Evolutionary conservation across 306 rosid genomes (phyloP).

Genomic region (Delonix regia): DNA sequence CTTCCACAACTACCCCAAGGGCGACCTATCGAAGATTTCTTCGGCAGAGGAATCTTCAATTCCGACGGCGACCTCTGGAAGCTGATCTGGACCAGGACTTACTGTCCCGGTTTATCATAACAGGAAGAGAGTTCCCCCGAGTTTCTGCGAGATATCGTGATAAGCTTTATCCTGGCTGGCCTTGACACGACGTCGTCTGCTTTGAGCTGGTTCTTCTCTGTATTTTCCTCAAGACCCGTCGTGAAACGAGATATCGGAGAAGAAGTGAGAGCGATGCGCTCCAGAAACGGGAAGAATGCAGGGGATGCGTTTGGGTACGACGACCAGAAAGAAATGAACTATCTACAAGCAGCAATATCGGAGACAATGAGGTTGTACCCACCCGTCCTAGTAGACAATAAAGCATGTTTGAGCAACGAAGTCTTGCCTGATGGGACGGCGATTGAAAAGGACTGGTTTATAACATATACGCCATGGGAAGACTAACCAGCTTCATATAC

Average conservation of each 20-base stretch:
- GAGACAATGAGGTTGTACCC: conserved; percentile 71
- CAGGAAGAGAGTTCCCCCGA: conserved; percentile 40
- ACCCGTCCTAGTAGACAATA: conserved; percentile 57
- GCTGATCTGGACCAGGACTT: conserved; percentile 36
- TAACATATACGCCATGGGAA: conserved; percentile 76
- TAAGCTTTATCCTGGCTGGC: conserved; percentile 72
- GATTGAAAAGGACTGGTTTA: conserved; percentile 53
- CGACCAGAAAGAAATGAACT: conserved; percentile 65
- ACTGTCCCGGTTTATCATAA: conserved; percentile 58
- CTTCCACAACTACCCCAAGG: conserved; percentile 73
- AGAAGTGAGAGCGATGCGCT: conserved; percentile 44
- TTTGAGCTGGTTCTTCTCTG: conserved; percentile 76
- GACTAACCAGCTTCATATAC: no score
- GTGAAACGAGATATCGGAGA: conserved; percentile 32
- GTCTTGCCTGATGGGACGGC: conserved; percentile 63
- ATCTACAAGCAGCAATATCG: conserved; percentile 64
- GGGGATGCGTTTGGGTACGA: conserved; percentile 45
- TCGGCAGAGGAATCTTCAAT: conserved; percentile 73
- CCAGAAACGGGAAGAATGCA: not conserved
- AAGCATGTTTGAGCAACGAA: conserved; percentile 46
- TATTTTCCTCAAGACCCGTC: conserved; percentile 43
- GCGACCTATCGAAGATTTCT: conserved; percentile 51
- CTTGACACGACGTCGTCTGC: conserved; percentile 75
- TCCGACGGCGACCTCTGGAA: conserved; percentile 57
- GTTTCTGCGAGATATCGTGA: conserved; percentile 62